Percentiles rank a stretch among this genome's conserved stretches.
Conservation (phyloP, 1,284 basidiomycete species). For the Cryptococcus sp. region DNA sequence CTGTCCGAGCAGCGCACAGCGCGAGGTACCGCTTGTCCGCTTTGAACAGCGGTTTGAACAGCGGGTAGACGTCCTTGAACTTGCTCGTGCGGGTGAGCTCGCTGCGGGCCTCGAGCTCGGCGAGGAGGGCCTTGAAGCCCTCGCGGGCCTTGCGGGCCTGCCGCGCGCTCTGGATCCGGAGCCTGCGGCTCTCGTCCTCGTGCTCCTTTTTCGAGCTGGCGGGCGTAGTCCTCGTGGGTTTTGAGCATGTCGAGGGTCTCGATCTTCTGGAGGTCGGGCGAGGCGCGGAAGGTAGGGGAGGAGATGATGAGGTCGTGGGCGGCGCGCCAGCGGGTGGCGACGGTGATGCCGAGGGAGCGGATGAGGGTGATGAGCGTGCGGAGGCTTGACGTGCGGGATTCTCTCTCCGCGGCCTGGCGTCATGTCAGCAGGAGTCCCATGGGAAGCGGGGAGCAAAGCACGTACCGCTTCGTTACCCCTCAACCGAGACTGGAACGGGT, state of each 20-base stretch:
- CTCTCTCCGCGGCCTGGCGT: constrained; percentile 67
- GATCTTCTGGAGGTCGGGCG: constrained; percentile 69
- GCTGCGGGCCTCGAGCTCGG: constrained; percentile 63
- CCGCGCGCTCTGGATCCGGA: constrained; percentile 75
- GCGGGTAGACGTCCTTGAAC: constrained; percentile 70
- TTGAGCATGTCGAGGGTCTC: constrained; percentile 84
- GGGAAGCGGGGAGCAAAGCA: background rate
- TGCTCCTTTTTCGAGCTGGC: constrained; percentile 81
- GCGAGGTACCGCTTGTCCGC: constrained; percentile 76
- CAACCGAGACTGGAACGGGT: no score
- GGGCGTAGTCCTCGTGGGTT: constrained; percentile 87
- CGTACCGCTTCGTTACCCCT: constrained; percentile 85
- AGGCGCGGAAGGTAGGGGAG: constrained; percentile 71
- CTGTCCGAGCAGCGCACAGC: constrained; percentile 78
- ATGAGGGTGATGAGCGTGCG: constrained; percentile 73
- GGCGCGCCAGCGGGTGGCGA: constrained; percentile 80
- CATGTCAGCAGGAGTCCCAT: constrained; percentile 1
- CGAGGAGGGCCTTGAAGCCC: constrained; percentile 75
- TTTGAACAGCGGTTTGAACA: constrained; percentile 64
- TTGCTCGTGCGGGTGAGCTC: constrained; percentile 76
- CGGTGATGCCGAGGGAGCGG: constrained; percentile 77
- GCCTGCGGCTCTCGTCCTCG: constrained; percentile 72
- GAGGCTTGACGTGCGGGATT: constrained; percentile 69
- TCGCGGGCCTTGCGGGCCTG: constrained; percentile 82
- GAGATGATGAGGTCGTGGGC: constrained; percentile 71